Base-by-base conservation (phyloP, 2,329 filamentous ascomycete species). In the Cercospora zeae-maydis region DNA sequence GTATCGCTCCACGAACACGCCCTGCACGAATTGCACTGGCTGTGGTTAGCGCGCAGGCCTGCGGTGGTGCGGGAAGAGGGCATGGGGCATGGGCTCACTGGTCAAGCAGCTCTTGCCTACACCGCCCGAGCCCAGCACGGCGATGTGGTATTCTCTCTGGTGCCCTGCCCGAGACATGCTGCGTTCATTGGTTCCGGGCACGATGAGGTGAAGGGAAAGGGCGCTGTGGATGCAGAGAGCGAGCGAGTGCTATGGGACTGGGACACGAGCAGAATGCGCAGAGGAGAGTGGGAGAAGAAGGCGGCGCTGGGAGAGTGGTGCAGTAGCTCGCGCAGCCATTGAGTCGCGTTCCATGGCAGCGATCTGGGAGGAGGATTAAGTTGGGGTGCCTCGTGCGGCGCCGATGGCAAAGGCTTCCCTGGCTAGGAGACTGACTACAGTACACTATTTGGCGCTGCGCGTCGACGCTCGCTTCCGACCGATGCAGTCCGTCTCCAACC, bases 91-190 rank as follows among this genome's bases (percentile, higher is more conserved):
- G n/a, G 30, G 54, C 71, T 61, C 82, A 95, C 91, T 91, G 77
- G 92, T 96, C 71, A 96, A 82, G 82, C 92, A 96, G 77, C 91
- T 96, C 79, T 96, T 96, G 66, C 92, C 92, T 74, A 96, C 92
- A 76, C 92, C 92, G 79, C 92, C 90, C 80, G 90, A 88, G 75
- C 90, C 90, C 70, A 93, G 82, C 67, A 93, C 90, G 71, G 92
- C 90, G 74, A 92, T 89, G 77, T 92, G 88, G 75, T 92, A 91
- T 80, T 93, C 90, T 73, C 73, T 68, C 64, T 75, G 73, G 47
- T 70, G 60, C 58, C 65, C 67, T 47, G 66, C 63, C 53, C 72
- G 72, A 66, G 72, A 73, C 72, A 74, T 74, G 61, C 51, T 66
- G 60, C 65, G 61, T 59, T 56, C 19, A 47, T 37, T 13, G 19